A percentile compares a stretch with the other conserved stretches of the same genome.
Evolutionary conservation across 768 basidiomycete species (phyloP).

Genomic region (Candolleomyces aberdarensis): DNA sequence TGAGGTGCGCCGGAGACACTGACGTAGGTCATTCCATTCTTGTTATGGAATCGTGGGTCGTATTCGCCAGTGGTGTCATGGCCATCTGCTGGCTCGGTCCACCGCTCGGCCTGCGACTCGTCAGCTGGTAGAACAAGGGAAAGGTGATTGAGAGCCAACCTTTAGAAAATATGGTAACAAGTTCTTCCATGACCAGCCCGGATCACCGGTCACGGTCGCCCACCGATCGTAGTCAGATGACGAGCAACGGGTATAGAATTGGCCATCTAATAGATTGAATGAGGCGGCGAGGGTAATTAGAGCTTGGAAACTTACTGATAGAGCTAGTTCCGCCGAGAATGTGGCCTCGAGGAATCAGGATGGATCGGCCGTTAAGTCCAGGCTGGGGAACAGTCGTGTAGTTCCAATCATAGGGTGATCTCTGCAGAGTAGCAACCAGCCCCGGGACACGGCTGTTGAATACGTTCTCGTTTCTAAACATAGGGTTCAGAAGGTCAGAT

Average conservation of each 20-base stretch:
- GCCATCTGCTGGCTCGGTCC: slow-evolving; percentile 25
- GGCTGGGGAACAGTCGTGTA: slow-evolving; percentile 29
- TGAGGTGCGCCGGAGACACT: slow-evolving; percentile 24
- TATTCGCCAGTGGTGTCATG: slow-evolving; percentile 30
- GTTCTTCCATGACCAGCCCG: slow-evolving; percentile 10
- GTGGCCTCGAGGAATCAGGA: slow-evolving; percentile 25
- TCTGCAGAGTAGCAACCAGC: slow-evolving; percentile 12
- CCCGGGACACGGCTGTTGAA: slow-evolving; percentile 17
- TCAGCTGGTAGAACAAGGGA: background rate
- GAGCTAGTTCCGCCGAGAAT: slow-evolving; percentile 30
- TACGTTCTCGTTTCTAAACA: slow-evolving; percentile 18
- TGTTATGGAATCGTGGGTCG: slow-evolving; percentile 29
- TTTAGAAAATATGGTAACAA: slow-evolving; percentile 6
- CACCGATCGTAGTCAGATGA: slow-evolving; percentile 12
- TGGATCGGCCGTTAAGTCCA: slow-evolving; percentile 20
- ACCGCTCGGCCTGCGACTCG: slow-evolving; percentile 21
- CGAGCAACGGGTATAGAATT: slow-evolving; percentile 13
- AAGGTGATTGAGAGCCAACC: background rate
- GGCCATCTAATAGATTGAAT: slow-evolving; percentile 4
- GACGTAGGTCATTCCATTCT: slow-evolving; percentile 22
- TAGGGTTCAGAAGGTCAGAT: background rate
- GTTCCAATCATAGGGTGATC: slow-evolving; percentile 29
- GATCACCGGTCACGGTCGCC: slow-evolving; percentile 5
- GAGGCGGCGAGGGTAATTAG: background rate
- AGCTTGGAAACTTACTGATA: slow-evolving; percentile 21